phyloP scores from a whole-genome alignment of 495 filamentous ascomycete genomes.

The Xylaria bambusicola region DNA sequence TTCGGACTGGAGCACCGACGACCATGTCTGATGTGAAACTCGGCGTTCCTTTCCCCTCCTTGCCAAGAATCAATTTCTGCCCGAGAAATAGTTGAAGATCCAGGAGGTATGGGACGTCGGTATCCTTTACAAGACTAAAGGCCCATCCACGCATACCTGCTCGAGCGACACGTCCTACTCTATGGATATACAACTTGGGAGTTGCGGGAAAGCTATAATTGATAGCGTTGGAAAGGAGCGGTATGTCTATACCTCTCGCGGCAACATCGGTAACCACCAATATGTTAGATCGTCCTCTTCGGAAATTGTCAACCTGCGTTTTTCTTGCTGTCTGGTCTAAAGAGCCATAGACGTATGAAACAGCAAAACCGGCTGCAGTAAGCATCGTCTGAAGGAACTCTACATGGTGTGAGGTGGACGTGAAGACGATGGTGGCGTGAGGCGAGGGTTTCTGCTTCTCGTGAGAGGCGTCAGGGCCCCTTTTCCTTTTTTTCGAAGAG shows the following conservation, averaged over 20 bases:
- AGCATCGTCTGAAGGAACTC: constrained; percentile 84
- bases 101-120: constrained; percentile 85
- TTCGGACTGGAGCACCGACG: constrained; percentile 70
- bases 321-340: constrained; percentile 91
- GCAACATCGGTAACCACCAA: constrained; percentile 98
- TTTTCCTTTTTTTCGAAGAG: constrained; percentile 68
- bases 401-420: constrained; percentile 96
- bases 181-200: constrained; percentile 92
- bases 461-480: constrained; percentile 52
- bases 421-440: constrained; percentile 91
- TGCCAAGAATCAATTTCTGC: constrained; percentile 71
- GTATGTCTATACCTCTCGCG: constrained; percentile 96
- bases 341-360: constrained; percentile 90
- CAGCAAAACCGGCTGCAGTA: constrained; percentile 72
- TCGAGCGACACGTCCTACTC: constrained; percentile 92
- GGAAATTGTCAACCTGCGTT: constrained; percentile 85
- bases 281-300: constrained; percentile 80
- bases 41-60: constrained; percentile 50
- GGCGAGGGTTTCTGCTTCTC: constrained; percentile 61
- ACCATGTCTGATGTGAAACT: constrained; percentile 81
- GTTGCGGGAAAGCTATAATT: constrained; percentile 98
- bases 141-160: constrained; percentile 91
- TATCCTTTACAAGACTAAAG: constrained; percentile 83
- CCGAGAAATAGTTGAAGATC: constrained; percentile 95
- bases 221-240: constrained; percentile 92